Percentiles rank a stretch among this genome's conserved stretches.
Evolutionary conservation across 2,329 filamentous ascomycete genomes (phyloP).

Genomic region (Cordyceps tenuipes): DNA sequence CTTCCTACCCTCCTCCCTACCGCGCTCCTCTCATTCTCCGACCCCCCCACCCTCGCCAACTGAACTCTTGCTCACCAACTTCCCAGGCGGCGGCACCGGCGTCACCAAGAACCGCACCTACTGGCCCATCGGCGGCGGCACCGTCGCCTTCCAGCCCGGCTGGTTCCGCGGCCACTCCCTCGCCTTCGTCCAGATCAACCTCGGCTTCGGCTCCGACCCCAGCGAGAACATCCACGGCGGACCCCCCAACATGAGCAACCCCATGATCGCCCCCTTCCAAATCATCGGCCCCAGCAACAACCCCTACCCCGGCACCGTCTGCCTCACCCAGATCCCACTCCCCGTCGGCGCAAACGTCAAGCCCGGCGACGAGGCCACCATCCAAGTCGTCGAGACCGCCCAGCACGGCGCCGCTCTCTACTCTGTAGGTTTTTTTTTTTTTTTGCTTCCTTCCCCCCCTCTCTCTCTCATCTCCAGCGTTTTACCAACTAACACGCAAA

Average conservation of each 20-base stretch:
- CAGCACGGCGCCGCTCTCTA: slow-evolving; percentile 77
- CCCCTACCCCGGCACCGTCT: slow-evolving; percentile 82
- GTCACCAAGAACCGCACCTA: slow-evolving; percentile 76
- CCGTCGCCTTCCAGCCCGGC: slow-evolving; percentile 83
- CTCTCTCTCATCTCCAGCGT: too few species aligned
- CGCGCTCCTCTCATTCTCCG: too few species aligned
- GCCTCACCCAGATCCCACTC: slow-evolving; percentile 80
- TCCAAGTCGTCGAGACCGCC: slow-evolving; percentile 78
- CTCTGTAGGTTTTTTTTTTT: slow-evolving; percentile 47
- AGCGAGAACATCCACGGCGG: slow-evolving; percentile 41
- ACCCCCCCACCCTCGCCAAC: too few species aligned
- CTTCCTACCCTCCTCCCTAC: not conserved
- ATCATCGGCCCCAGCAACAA: slow-evolving; percentile 73
- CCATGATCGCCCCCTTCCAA: slow-evolving; percentile 74
- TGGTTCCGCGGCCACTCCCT: slow-evolving; percentile 88
- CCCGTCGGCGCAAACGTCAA: slow-evolving; percentile 63
- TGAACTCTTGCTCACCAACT: not conserved
- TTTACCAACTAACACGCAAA: not conserved
- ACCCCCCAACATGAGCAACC: slow-evolving; percentile 78
- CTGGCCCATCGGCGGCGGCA: slow-evolving; percentile 83
- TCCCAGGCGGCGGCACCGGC: slow-evolving; percentile 71
- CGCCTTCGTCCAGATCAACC: slow-evolving; percentile 82
- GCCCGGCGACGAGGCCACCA: slow-evolving; percentile 80
- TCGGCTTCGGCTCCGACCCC: slow-evolving; percentile 68
- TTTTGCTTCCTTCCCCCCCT: too few species aligned